Evolutionary conservation across 495 filamentous ascomycete species (phyloP), one percentile per base, ranked within the genome.

Genomic region (Podospora appendiculata): DNA sequence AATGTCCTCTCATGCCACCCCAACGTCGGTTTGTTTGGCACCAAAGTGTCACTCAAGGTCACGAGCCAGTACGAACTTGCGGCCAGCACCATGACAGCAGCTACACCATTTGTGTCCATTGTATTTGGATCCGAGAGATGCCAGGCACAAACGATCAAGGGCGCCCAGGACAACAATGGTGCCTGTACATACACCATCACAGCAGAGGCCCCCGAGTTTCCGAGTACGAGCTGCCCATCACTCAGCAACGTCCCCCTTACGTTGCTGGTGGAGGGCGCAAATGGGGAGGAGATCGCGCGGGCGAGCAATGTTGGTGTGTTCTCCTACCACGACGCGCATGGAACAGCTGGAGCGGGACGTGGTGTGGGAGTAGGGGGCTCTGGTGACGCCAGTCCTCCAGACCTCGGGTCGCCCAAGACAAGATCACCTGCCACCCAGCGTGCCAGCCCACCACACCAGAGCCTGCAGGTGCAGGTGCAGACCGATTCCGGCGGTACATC

Each of bases 71-170:
- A 86, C 64, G 89, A 95, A 56, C 55, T 77, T 42, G 51, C 67
- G 19, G 45, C 52, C 6, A 33, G 50, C 18, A 68, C 84, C 16
- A 73, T 85, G 58, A 74, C 78, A 16, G 73, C 80, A 3, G 72
- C 77, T 3, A 64, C 75, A 18, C 73, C 79, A 1, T 74, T 70
- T 39, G 79, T 88, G 55, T 82, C 74, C 56, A 68, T 96, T 19
- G 80, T 84, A 34, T 95, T 96, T 63, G 92, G 88, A 8, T 76
- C 79, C 6, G 79, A 83, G 58, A 78, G 80, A 66, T 85, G 81
- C 66, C 71, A 76, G 39, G 83, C 84, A 33, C 72, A 81, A 14
- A 70, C 88, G 8, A 71, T 76, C 19, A 85, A 84, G 60, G 66
- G 85, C 10, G 75, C 79, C 6, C 77, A 77, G 53, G 78, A 81